Conservation (phyloP, 345 rosid species). For the Populus pruinosa region DNA sequence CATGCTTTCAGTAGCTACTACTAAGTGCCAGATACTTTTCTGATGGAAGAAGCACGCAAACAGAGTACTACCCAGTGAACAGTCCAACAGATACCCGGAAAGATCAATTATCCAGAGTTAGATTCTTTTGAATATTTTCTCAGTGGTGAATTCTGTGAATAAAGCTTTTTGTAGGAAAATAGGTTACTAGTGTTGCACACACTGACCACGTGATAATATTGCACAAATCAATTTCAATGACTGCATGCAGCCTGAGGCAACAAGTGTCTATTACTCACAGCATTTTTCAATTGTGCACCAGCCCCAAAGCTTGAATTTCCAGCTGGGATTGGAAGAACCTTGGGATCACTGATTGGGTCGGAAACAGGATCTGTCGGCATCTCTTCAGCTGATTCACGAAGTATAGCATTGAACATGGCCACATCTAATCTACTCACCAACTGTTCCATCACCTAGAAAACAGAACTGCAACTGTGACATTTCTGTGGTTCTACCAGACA, state of each 20-base stretch:
- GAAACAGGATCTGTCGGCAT: conserved; percentile 98
- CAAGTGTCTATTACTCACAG: conserved; percentile 46
- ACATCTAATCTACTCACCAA: conserved; percentile 80
- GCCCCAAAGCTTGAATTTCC: conserved; percentile 88
- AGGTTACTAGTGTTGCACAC: not conserved
- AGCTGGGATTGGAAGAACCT: conserved; percentile 88
- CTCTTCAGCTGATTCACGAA: conserved; percentile 89
- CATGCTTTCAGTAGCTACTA: not conserved
- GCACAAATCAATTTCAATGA: not conserved
- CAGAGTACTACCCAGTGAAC: not conserved
- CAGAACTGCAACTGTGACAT: conserved; percentile 9
- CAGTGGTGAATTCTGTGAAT: not conserved
- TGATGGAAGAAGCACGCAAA: not conserved
- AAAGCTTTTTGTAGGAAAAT: not conserved
- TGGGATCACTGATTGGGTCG: conserved; percentile 81
- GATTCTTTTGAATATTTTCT: not conserved
- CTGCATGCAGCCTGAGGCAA: not conserved
- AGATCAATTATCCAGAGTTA: not conserved
- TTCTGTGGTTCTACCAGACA: not conserved
- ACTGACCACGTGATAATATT: not conserved
- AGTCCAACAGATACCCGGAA: not conserved
- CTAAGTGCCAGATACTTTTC: not conserved
- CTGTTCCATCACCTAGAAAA: conserved; percentile 81
- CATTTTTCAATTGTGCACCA: conserved; percentile 85
- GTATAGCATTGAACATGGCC: conserved; percentile 97